Percentiles rank a stretch among this genome's conserved stretches.
Evolutionary conservation across 805 yeast genomes (phyloP).

Genomic region (Komagataella phaffii): DNA sequence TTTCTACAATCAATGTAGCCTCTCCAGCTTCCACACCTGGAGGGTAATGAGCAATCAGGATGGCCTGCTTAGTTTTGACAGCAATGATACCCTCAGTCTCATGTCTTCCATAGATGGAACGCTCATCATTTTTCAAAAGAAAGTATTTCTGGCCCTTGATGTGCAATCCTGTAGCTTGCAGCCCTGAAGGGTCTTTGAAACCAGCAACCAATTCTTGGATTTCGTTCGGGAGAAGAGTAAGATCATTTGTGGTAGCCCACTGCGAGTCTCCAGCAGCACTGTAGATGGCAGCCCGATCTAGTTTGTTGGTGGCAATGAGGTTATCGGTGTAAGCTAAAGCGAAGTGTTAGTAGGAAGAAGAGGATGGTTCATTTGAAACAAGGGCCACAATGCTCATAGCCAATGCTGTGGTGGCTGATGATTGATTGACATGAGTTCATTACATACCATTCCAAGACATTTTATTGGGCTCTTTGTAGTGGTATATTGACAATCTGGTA

Average conservation of each 20-base stretch:
- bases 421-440: neutral
- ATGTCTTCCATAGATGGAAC: conserved; percentile 87
- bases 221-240: conserved; percentile 55
- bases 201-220: conserved; percentile 65
- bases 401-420: neutral
- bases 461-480: neutral
- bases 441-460: conserved; percentile 38
- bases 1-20: conserved; percentile 90
- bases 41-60: conserved; percentile 89
- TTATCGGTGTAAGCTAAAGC: conserved; percentile 84
- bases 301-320: conserved; percentile 72
- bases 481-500: neutral
- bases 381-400: neutral
- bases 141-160: conserved; percentile 80
- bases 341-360: conserved; percentile 1
- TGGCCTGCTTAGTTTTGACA: conserved; percentile 89
- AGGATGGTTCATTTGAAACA: neutral
- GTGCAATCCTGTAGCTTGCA: conserved; percentile 82
- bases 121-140: conserved; percentile 76
- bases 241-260: conserved; percentile 79
- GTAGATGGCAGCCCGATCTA: conserved; percentile 87
- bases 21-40: conserved; percentile 87
- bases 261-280: conserved; percentile 89
- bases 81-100: conserved; percentile 67
- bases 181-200: conserved; percentile 60